Evolutionary conservation across 345 rosid genomes (phyloP), one percentile per base, ranked within the genome.

Genomic region (Salix purpurea): DNA sequence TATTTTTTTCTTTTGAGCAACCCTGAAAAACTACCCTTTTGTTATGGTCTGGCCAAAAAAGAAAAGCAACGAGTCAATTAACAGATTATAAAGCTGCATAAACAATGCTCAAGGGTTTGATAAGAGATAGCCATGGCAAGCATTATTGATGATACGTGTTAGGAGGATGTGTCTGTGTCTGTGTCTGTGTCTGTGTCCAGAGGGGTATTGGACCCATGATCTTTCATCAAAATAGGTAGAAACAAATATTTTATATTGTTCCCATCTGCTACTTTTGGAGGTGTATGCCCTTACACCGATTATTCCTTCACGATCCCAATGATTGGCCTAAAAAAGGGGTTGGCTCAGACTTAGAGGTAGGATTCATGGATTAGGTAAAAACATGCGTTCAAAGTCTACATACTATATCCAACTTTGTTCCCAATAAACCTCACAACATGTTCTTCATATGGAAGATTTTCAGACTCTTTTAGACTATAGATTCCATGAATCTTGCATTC

Each of bases 221-320:
- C 78, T 77, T 78, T 56, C 46, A 73, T 30, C 72, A 34, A 73
- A 76, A 36, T 56, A 69, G 82, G 62, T 60, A 58, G 74, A 73
- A 80, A 39, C 44, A 81, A 76, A 71, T 82, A 77, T 79, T 82
- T 54, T 77, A 79, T 82, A 72, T 56, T 85, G 74, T 71, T 80
- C 74, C 73, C 79, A 78, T 86, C 86, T 69, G 46, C 82, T 80
- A 64, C 70, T 67, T 78, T 85, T 77, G 79, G 73, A 60, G 83
- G 79, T 60, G 52, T 79, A 69, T 83, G 81, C 86, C 73, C 65
- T 75, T 77, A 68, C 21, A 65, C 78, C 80, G 69, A 80, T 82
- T 84, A 84, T 85, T 83, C 86, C 79, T 74, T 36, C 1, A 70
- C 74, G 72, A 80, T 73, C 73, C 85, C 86, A 84, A 88, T 84